These are phyloP conservation scores for Hypoxylon rickii DNA, from an alignment of 495 filamentous ascomycete species.

Conservation along the genomic window DNA sequence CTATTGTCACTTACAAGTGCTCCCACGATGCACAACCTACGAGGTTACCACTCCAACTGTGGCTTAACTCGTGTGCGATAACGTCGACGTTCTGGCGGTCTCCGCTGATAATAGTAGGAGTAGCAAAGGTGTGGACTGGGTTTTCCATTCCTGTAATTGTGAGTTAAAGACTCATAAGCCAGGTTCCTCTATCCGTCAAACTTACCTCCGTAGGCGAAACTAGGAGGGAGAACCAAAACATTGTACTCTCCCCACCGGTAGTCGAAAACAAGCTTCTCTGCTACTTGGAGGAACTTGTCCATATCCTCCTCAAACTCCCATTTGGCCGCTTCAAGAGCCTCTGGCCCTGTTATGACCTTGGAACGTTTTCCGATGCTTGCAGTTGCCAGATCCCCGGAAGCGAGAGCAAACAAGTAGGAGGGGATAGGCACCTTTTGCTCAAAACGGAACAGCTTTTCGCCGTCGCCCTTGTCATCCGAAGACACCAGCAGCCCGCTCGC, in stretches of 20 bases:
- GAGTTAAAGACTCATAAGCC: slow-evolving; percentile 1
- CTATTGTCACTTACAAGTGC: slow-evolving; percentile 65
- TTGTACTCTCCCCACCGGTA: slow-evolving; percentile 97
- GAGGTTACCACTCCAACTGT: slow-evolving; percentile 93
- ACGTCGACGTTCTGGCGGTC: slow-evolving; percentile 95
- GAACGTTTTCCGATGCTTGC: slow-evolving; percentile 86
- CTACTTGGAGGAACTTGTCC: slow-evolving; percentile 85
- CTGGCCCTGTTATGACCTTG: slow-evolving; percentile 81
- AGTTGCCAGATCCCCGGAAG: slow-evolving; percentile 83
- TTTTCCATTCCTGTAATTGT: slow-evolving; percentile 84
- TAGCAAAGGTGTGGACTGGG: slow-evolving; percentile 90
- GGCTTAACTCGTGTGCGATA: slow-evolving; percentile 91
- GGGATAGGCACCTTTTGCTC: slow-evolving; percentile 90
- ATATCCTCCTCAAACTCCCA: slow-evolving; percentile 90
- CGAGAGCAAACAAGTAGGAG: slow-evolving; percentile 89
- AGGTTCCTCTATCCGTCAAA: not conserved
- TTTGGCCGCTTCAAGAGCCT: slow-evolving; percentile 80
- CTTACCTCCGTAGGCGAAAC: slow-evolving; percentile 76
- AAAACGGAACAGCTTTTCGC: slow-evolving; percentile 74
- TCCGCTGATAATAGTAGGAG: slow-evolving; percentile 87
- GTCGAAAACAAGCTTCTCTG: slow-evolving; percentile 85
- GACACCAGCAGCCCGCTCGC: slow-evolving; percentile 80
- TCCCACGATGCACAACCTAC: slow-evolving; percentile 93
- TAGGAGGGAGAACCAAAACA: slow-evolving; percentile 84
- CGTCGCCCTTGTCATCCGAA: slow-evolving; percentile 50